These are phyloP conservation scores for Elsinoe australis DNA, from an alignment of 2,329 filamentous ascomycete genomes.

Conservation along the genomic window DNA sequence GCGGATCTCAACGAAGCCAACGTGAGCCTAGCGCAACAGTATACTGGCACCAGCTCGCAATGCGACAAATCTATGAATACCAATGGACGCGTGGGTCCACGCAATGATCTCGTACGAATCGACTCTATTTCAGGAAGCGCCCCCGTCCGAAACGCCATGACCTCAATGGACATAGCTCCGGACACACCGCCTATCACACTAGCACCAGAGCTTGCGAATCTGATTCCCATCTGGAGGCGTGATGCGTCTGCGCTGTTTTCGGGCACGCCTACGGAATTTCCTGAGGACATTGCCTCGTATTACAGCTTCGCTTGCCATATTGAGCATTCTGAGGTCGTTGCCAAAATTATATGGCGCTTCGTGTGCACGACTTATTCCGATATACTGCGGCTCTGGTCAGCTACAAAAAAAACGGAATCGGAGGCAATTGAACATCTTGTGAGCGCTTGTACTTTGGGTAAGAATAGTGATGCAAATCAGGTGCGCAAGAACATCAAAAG, in stretches of 20 bases:
- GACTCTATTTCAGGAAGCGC: too few species aligned
- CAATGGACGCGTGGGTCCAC: too few species aligned
- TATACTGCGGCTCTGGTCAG: neutral
- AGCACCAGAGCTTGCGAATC: neutral
- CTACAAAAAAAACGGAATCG: neutral
- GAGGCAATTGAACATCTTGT: neutral
- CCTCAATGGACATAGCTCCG: too few species aligned
- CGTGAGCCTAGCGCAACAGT: too few species aligned
- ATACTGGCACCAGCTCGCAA: too few species aligned
- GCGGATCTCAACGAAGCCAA: too few species aligned
- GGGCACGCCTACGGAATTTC: neutral
- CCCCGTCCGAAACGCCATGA: too few species aligned
- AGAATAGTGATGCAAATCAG: neutral
- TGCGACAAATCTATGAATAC: too few species aligned
- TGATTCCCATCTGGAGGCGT: neutral
- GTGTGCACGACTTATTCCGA: neutral
- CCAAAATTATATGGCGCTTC: neutral
- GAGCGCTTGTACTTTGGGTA: neutral
- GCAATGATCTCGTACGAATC: too few species aligned
- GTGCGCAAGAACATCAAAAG: neutral
- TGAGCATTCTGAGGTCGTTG: neutral
- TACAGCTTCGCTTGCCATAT: neutral
- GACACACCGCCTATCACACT: too few species aligned
- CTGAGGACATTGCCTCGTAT: neutral
- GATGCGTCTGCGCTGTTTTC: neutral